These are phyloP conservation scores for Nemania bipapillata DNA, from an alignment of 2,329 filamentous ascomycete species.

Conservation along the genomic window DNA sequence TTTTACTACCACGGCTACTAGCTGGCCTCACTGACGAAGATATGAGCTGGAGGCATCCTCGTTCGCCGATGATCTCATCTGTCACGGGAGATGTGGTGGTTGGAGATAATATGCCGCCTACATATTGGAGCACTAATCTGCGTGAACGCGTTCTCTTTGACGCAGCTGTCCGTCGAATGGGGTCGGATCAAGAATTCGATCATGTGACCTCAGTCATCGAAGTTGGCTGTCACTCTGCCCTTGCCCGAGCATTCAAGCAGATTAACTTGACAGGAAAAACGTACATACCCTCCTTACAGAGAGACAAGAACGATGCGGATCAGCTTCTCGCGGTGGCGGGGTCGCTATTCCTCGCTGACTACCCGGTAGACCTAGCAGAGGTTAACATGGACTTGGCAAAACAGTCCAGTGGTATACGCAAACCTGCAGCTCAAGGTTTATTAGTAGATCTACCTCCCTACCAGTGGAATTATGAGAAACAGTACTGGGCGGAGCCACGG, in stretches of 20 bases:
- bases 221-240: slow-evolving; percentile 48
- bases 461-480: slow-evolving; percentile 43
- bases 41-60: slow-evolving; percentile 31
- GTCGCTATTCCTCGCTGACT: slow-evolving; percentile 37
- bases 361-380: slow-evolving; percentile 38
- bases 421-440: slow-evolving; percentile 21
- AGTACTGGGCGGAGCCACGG: slow-evolving; percentile 40
- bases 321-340: slow-evolving; percentile 37
- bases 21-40: slow-evolving; percentile 34
- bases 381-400: slow-evolving; percentile 30
- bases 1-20: slow-evolving; percentile 23
- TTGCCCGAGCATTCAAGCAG: slow-evolving; percentile 49
- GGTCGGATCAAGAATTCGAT: slow-evolving; percentile 48
- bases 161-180: slow-evolving; percentile 54
- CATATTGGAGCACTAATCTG: slow-evolving; percentile 47
- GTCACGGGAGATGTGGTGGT: slow-evolving; percentile 40
- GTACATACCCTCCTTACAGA: slow-evolving; percentile 39
- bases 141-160: slow-evolving; percentile 43
- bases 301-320: slow-evolving; percentile 36
- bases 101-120: slow-evolving; percentile 24
- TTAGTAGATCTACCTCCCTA: slow-evolving; percentile 43
- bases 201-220: slow-evolving; percentile 41
- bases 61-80: slow-evolving; percentile 42
- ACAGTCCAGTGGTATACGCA: slow-evolving; percentile 12
- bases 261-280: slow-evolving; percentile 39